Evolutionary conservation across 2,329 filamentous ascomycete species (phyloP).

Genomic region (Dactylonectria estremocensis): DNA sequence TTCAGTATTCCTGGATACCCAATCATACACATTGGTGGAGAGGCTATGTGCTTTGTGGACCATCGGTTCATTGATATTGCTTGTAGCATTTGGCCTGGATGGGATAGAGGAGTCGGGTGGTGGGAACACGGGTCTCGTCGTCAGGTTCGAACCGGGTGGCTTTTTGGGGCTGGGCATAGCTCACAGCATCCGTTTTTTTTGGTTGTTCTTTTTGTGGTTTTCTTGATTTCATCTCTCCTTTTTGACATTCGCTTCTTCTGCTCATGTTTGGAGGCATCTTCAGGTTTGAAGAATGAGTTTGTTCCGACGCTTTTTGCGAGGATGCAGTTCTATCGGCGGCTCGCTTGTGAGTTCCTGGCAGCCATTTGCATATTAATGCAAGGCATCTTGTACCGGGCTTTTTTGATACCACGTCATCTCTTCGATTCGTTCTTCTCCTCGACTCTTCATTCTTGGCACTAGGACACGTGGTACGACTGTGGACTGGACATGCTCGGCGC

Average conservation of each 20-base stretch:
- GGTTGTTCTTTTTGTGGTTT: too few species aligned
- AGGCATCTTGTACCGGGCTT: constrained; percentile 48
- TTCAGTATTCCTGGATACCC: constrained; percentile 55
- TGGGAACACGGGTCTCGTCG: constrained; percentile 41
- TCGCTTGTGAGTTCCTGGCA: constrained; percentile 40
- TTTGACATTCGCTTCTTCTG: constrained; percentile 32
- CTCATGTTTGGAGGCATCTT: constrained; percentile 39
- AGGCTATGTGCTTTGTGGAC: constrained; percentile 55
- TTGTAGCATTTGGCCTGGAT: constrained; percentile 53
- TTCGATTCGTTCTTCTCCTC: constrained; percentile 42
- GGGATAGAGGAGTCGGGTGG: constrained; percentile 58
- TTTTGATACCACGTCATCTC: constrained; percentile 50
- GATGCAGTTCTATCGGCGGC: constrained; percentile 40
- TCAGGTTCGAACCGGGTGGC: constrained; percentile 13
- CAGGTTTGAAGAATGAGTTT: constrained; percentile 39
- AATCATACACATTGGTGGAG: constrained; percentile 54
- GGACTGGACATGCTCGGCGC: neutral
- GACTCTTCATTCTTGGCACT: constrained; percentile 29
- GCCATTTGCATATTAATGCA: constrained; percentile 36
- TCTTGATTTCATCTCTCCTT: constrained; percentile 28
- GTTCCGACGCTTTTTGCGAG: constrained; percentile 33
- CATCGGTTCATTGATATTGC: constrained; percentile 50
- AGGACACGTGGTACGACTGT: constrained; percentile 9
- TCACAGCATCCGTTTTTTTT: constrained; percentile 21
- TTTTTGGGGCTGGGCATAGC: constrained; percentile 37